These are phyloP conservation scores for Candida andamanensis DNA, from an alignment of 805 yeast species.

Conservation along the genomic window DNA sequence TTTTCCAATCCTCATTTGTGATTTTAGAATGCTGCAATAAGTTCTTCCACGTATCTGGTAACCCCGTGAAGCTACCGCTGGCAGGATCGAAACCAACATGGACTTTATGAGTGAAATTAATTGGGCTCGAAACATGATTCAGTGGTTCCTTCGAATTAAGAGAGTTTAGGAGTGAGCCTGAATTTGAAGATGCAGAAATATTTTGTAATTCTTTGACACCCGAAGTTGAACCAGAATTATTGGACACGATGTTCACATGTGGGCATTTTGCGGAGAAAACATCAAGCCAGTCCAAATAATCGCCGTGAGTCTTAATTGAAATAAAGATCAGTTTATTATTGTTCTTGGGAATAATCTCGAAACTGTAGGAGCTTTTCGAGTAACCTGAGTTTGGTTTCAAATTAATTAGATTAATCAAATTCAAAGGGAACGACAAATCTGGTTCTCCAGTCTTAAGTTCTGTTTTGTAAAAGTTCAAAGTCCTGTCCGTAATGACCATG, in stretches of 20 bases:
- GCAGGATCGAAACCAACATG: constrained; percentile 85
- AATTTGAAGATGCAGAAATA: constrained; percentile 1
- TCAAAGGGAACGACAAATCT: constrained; percentile 36
- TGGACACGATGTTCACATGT: constrained; percentile 26
- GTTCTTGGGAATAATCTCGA: constrained; percentile 64
- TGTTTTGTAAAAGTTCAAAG: constrained; percentile 67
- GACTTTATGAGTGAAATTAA: constrained; percentile 90
- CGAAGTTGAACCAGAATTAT: constrained; percentile 2
- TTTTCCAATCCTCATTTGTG: constrained; percentile 58
- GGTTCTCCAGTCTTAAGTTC: constrained; percentile 48
- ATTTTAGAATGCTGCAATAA: constrained; percentile 54
- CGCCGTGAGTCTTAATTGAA: constrained; percentile 72
- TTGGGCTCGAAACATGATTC: constrained; percentile 78
- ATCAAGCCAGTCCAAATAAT: constrained; percentile 86
- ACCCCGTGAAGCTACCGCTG: constrained; percentile 51
- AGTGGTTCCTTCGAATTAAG: too few species aligned
- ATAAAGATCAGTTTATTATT: constrained; percentile 62
- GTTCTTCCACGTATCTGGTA: constrained; percentile 55
- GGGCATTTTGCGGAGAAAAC: constrained; percentile 78
- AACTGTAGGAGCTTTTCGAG: constrained; percentile 48
- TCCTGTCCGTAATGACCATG: constrained; percentile 70
- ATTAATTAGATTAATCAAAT: constrained; percentile 37
- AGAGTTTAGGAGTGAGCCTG: too few species aligned
- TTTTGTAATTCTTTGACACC: not conserved
- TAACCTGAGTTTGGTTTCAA: constrained; percentile 54